Percentiles rank a stretch among this genome's conserved stretches.
These are phyloP conservation scores for Phialophora expanda DNA, from an alignment of 2,329 filamentous ascomycete genomes.

Conservation along the genomic window DNA sequence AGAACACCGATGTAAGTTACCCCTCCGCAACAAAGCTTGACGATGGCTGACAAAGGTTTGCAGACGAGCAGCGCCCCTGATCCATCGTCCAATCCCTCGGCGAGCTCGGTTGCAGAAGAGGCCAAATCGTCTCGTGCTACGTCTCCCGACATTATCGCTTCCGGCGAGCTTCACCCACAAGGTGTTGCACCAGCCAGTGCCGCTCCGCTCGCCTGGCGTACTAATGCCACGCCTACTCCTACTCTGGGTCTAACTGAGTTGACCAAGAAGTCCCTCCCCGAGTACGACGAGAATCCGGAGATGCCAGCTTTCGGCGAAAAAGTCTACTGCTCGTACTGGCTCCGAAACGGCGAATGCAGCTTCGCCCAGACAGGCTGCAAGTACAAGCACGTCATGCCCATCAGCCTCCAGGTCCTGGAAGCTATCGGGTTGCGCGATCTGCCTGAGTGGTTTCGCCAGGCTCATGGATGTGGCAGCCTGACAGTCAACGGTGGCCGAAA, in stretches of 20 bases:
- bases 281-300: constrained; percentile 3
- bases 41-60: neutral
- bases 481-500: constrained; percentile 27
- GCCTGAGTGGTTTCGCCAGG: constrained; percentile 63
- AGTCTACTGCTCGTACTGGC: constrained; percentile 87
- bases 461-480: constrained; percentile 45
- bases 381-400: constrained; percentile 90
- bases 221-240: neutral
- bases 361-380: constrained; percentile 85
- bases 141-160: neutral
- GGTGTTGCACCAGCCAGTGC: neutral
- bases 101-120: constrained; percentile 6
- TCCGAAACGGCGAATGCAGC: constrained; percentile 81
- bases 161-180: neutral
- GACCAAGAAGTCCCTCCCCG: neutral
- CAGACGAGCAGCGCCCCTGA: constrained; percentile 3
- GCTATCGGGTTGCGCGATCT: constrained; percentile 68
- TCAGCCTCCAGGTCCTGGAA: constrained; percentile 67
- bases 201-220: constrained; percentile 10
- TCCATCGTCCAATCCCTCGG: constrained; percentile 1
- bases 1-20: neutral
- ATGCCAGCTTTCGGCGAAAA: constrained; percentile 60
- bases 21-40: neutral
- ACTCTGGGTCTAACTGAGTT: neutral
- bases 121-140: constrained; percentile 5